Evolutionary conservation across 371 early-diverging fungal genomes (phyloP).

Genomic region (Mucor indicus): DNA sequence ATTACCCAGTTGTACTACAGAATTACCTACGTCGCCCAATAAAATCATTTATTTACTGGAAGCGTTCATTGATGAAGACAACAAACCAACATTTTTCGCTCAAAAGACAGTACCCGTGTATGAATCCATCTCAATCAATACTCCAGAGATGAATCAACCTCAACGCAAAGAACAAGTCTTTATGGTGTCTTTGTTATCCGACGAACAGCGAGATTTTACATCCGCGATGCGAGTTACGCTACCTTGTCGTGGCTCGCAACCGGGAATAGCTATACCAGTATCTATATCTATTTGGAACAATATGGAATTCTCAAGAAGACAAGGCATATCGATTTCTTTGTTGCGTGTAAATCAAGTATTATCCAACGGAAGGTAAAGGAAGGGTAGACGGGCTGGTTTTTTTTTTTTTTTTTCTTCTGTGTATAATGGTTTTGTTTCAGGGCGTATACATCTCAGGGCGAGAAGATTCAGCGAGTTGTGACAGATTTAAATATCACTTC

Average conservation of each 20-base stretch:
- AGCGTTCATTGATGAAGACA: conserved; percentile 14
- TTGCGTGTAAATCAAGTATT: conserved; percentile 11
- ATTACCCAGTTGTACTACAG: conserved; percentile 18
- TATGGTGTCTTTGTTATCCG: not conserved
- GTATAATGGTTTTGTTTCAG: too few species aligned
- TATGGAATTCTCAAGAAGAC: conserved; percentile 12
- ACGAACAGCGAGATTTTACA: not conserved
- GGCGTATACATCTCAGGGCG: conserved; percentile 11
- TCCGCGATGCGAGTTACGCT: conserved; percentile 15
- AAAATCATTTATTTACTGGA: conserved; percentile 19
- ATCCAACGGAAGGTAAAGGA: conserved; percentile 13
- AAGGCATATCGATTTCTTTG: conserved; percentile 18
- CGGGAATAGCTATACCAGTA: conserved; percentile 17
- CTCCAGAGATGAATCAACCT: conserved; percentile 11
- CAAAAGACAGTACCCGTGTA: conserved; percentile 11
- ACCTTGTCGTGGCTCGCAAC: conserved; percentile 17
- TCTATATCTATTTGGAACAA: conserved; percentile 18
- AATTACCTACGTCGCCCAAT: not conserved
- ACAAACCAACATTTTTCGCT: conserved; percentile 6
- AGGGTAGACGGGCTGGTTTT: not conserved
- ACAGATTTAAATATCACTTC: conserved; percentile 13
- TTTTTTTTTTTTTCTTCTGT: too few species aligned
- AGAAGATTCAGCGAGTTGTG: conserved; percentile 13
- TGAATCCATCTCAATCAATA: conserved; percentile 12
- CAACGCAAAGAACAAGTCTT: conserved; percentile 13